phyloP scores from a whole-genome alignment of 352 stramenopile genomes.

The Phytophthora europaea region DNA sequence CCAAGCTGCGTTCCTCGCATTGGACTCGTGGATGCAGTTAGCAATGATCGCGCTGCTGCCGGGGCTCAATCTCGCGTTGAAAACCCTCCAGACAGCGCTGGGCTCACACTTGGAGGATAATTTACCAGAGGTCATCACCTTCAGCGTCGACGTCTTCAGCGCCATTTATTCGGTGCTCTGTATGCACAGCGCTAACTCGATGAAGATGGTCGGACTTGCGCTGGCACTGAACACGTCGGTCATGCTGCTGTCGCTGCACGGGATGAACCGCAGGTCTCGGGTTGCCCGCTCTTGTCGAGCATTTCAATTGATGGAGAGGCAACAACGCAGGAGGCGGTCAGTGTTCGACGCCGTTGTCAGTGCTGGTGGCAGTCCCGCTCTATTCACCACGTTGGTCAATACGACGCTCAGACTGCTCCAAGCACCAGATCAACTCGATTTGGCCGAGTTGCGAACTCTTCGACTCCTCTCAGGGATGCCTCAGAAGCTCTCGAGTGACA shows the following conservation, averaged over 20 bases:
- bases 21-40: constrained; percentile 11
- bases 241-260: constrained; percentile 12
- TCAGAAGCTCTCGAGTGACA: constrained; percentile 17
- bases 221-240: constrained; percentile 18
- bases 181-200: constrained; percentile 33
- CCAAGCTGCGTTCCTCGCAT: constrained; percentile 34
- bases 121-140: constrained; percentile 38
- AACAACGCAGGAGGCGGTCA: background rate
- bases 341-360: background rate
- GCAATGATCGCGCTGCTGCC: constrained; percentile 24
- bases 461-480: constrained; percentile 28
- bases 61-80: constrained; percentile 42
- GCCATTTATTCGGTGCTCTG: constrained; percentile 42
- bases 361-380: background rate
- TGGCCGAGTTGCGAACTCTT: constrained; percentile 12
- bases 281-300: constrained; percentile 1
- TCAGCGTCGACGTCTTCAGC: constrained; percentile 43
- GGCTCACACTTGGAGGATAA: constrained; percentile 31
- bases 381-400: constrained; percentile 9
- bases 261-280: constrained; percentile 17
- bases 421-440: constrained; percentile 23
- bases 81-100: constrained; percentile 34
- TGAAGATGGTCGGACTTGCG: constrained; percentile 23
- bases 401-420: constrained; percentile 23
- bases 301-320: constrained; percentile 2